These are phyloP conservation scores for Pyracantha coccinea DNA, from an alignment of 331 rosid genomes.

Conservation along the genomic window DNA sequence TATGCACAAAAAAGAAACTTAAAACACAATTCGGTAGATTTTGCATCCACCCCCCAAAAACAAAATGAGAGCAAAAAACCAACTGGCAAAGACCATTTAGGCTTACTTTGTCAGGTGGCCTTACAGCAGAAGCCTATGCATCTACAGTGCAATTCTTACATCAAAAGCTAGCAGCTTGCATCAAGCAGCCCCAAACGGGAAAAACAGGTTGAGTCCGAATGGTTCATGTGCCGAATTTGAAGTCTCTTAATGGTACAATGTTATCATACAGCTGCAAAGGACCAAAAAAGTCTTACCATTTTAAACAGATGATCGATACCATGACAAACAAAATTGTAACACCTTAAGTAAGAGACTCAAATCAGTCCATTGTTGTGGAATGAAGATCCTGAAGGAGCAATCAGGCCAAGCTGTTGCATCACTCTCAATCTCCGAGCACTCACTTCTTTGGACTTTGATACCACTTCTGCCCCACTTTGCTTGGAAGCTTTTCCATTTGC, in stretches of 20 bases:
- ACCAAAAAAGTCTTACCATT: background rate
- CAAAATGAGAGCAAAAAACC: background rate
- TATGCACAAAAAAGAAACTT: background rate
- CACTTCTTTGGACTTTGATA: constrained; percentile 14
- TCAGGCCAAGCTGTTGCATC: constrained; percentile 67
- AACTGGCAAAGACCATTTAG: background rate
- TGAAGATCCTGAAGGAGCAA: constrained; percentile 69
- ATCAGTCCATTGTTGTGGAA: constrained; percentile 23
- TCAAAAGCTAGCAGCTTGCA: background rate
- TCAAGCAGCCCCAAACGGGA: background rate
- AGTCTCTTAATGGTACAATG: background rate
- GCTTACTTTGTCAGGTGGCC: background rate
- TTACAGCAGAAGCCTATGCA: background rate
- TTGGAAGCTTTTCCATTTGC: background rate
- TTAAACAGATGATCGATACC: background rate
- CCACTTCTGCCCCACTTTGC: background rate
- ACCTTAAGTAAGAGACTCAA: background rate
- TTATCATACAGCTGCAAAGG: background rate
- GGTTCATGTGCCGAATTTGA: background rate
- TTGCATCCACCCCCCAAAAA: background rate
- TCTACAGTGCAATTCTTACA: background rate
- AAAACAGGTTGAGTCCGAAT: background rate
- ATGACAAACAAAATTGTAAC: background rate
- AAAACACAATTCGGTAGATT: background rate
- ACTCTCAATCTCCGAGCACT: constrained; percentile 55